These are phyloP conservation scores for Aegilops speltoides DNA, from an alignment of 176 grass and related monocot species.

Conservation along the genomic window DNA sequence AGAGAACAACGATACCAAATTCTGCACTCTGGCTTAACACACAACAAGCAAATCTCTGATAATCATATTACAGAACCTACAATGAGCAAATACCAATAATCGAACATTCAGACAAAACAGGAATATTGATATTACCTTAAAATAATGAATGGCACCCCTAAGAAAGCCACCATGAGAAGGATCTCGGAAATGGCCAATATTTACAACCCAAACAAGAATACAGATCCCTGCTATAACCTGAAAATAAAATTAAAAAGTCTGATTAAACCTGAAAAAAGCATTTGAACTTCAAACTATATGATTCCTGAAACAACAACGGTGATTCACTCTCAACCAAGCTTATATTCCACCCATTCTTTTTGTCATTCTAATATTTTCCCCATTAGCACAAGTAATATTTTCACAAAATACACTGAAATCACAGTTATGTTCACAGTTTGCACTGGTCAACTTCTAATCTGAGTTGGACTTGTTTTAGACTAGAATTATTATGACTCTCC, in stretches of 20 bases:
- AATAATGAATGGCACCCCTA: slow-evolving; percentile 97
- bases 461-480: background rate
- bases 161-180: slow-evolving; percentile 93
- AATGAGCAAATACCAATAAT: slow-evolving; percentile 11
- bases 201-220: slow-evolving; percentile 97
- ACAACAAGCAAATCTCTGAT: background rate
- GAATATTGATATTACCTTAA: slow-evolving; percentile 67
- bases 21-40: background rate
- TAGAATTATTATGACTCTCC: background rate
- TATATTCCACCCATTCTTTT: background rate
- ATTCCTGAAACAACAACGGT: background rate
- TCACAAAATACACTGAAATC: background rate
- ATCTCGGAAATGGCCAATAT: slow-evolving; percentile 96
- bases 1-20: background rate
- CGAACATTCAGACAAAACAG: slow-evolving; percentile 3
- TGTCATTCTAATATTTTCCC: slow-evolving; percentile 2
- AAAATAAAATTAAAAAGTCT: slow-evolving; percentile 24
- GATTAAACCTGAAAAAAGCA: background rate
- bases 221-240: slow-evolving; percentile 99
- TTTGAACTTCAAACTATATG: background rate
- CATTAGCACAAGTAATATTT: background rate
- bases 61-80: background rate
- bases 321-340: background rate
- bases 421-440: background rate
- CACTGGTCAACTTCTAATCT: background rate